Evolutionary conservation across 495 filamentous ascomycete genomes (phyloP), one percentile per base, ranked within the genome.

Genomic region (Elaphomyces granulatus): DNA sequence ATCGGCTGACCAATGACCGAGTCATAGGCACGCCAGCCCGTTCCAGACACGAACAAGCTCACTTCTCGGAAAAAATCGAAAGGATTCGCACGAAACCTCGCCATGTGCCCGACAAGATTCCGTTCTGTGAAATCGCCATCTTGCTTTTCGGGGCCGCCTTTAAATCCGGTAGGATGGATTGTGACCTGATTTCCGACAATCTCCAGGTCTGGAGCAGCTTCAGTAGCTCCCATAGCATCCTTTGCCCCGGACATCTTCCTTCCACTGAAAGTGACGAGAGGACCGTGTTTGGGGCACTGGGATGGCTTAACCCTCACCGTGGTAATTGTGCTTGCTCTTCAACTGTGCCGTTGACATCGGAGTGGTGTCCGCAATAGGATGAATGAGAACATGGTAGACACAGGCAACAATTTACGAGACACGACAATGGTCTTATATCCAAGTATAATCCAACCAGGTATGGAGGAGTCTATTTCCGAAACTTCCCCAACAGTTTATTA

Each of bases 21-120:
- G 56, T 95, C 84, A 66, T 98, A 98, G 44, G 80, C 81, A 38
- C 90, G 77, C 90, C 90, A 98, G 40, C 85, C 87, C 2, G 80
- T 80, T 38, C 90, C 90, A 3, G 80, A 84, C 45, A 94, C 80
- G 57, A 95, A 83, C 33, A 92, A 66, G 40, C 78, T 83, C 43
- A 96, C 79, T 65, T 98, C 88, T 42, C 87, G 81, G 21, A 98
- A 75, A 59, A 94, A 95, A 41, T 84, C 81, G 52, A 78, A 58
- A 12, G 74, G 78, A 31, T 74, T 72, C 45, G 70, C 64, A 40
- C 80, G 74, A 53, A 94, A 94, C 9, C 83, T 76, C 20, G 79
- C 80, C 73, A 87, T 84, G 46, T 84, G 72, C 55, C 76, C 75
- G 54, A 94, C 77, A 34, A 94, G 64, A 18, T 79, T 78, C 33